These are phyloP conservation scores for Lipomyces yamadae DNA, from an alignment of 805 yeast species.

Conservation along the genomic window DNA sequence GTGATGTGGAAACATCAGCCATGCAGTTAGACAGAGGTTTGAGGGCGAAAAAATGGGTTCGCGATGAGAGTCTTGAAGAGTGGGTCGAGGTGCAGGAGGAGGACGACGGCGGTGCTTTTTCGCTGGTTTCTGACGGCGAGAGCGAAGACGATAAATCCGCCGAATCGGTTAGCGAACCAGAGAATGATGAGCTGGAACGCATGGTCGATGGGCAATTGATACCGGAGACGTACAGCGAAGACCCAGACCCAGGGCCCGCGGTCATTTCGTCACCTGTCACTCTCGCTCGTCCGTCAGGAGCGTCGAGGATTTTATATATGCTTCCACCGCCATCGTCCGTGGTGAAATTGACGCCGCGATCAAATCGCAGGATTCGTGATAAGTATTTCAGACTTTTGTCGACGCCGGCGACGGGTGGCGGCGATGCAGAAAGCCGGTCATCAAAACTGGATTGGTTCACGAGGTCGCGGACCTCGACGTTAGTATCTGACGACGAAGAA, in stretches of 20 bases:
- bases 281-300: background rate
- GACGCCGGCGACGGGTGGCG: constrained; percentile 20
- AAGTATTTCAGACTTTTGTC: constrained; percentile 26
- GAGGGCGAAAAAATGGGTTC: constrained; percentile 23
- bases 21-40: constrained; percentile 12
- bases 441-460: background rate
- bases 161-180: background rate
- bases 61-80: constrained; percentile 28
- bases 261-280: background rate
- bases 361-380: constrained; percentile 14
- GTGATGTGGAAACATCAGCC: constrained; percentile 22
- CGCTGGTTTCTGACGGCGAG: constrained; percentile 3
- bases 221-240: too few relatives aligned
- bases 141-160: background rate
- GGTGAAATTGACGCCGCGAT: constrained; percentile 22
- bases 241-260: too few relatives aligned
- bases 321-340: constrained; percentile 22
- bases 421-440: background rate
- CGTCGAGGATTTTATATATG: background rate
- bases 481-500: constrained; percentile 3
- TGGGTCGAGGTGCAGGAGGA: constrained; percentile 25
- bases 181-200: background rate
- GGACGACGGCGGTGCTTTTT: background rate
- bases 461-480: background rate
- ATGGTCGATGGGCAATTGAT: constrained; percentile 7